Evolutionary conservation across 2,329 filamentous ascomycete species (phyloP).

Genomic region (Colletotrichum euphorbiae): DNA sequence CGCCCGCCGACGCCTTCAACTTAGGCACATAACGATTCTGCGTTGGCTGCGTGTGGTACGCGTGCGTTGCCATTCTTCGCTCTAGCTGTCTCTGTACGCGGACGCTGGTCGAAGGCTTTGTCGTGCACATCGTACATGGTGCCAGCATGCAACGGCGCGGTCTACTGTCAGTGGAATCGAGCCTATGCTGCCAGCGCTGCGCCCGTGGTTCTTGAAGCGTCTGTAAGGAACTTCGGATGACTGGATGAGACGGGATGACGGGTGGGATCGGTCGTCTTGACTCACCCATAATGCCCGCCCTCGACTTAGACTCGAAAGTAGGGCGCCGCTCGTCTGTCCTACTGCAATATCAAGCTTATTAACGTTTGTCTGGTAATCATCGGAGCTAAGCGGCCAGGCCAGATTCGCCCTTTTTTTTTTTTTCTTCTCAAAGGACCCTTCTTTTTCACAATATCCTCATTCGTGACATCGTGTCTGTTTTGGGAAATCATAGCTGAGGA

Average conservation of each 20-base stretch:
- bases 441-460: slow-evolving; percentile 29
- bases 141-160: slow-evolving; percentile 13
- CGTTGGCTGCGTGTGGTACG: slow-evolving; percentile 1
- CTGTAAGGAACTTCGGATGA: slow-evolving; percentile 22
- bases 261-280: slow-evolving; percentile 15
- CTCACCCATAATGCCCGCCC: background rate
- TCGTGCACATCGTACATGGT: slow-evolving; percentile 14
- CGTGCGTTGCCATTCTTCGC: background rate
- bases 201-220: slow-evolving; percentile 13
- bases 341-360: slow-evolving; percentile 11
- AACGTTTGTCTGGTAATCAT: slow-evolving; percentile 16
- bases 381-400: slow-evolving; percentile 1
- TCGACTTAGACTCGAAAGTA: slow-evolving; percentile 8
- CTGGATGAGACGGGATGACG: slow-evolving; percentile 22
- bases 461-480: slow-evolving; percentile 5
- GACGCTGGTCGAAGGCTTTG: slow-evolving; percentile 23
- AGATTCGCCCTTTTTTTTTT: no score
- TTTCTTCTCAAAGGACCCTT: no score
- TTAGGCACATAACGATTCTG: slow-evolving; percentile 23
- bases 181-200: slow-evolving; percentile 27
- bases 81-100: slow-evolving; percentile 18
- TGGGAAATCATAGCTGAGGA: slow-evolving; percentile 14
- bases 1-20: background rate
- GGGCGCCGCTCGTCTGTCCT: background rate
- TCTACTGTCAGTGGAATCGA: slow-evolving; percentile 23